Evolutionary conservation across 2,329 filamentous ascomycete species (phyloP).

Genomic region (Clarireedia hainanense): DNA sequence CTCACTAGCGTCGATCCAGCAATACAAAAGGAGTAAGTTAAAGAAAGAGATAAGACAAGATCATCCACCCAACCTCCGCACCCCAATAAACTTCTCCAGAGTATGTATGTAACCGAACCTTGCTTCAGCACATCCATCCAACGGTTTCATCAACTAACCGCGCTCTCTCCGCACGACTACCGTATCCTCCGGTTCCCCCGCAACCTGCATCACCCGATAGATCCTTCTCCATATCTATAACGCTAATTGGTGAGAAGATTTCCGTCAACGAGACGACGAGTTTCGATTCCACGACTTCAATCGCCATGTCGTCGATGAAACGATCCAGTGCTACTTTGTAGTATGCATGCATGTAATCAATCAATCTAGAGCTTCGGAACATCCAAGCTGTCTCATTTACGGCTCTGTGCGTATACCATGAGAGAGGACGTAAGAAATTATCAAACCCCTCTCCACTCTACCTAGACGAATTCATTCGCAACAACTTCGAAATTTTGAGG

Average conservation of each 20-base stretch:
- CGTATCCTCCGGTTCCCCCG: slow-evolving; percentile 34
- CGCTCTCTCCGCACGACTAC: slow-evolving; percentile 29
- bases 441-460: too few relatives aligned
- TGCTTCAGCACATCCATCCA: slow-evolving; percentile 33
- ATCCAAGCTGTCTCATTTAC: slow-evolving; percentile 28
- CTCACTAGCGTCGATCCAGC: too few relatives aligned
- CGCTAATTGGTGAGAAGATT: slow-evolving; percentile 34
- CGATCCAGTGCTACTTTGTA: slow-evolving; percentile 38
- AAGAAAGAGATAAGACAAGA: not conserved
- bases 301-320: slow-evolving; percentile 37
- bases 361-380: slow-evolving; percentile 26
- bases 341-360: slow-evolving; percentile 34
- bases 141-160: slow-evolving; percentile 33
- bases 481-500: too few relatives aligned
- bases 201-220: slow-evolving; percentile 32
- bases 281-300: slow-evolving; percentile 36
- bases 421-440: too few relatives aligned
- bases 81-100: slow-evolving; percentile 14
- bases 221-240: slow-evolving; percentile 32
- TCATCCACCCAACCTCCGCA: slow-evolving; percentile 8
- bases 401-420: slow-evolving; percentile 14
- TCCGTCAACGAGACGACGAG: slow-evolving; percentile 31
- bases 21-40: not conserved
- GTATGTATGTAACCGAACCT: slow-evolving; percentile 27
- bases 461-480: too few relatives aligned